Base-by-base conservation (phyloP, 805 yeast species). In the Danielia oregonensis region DNA sequence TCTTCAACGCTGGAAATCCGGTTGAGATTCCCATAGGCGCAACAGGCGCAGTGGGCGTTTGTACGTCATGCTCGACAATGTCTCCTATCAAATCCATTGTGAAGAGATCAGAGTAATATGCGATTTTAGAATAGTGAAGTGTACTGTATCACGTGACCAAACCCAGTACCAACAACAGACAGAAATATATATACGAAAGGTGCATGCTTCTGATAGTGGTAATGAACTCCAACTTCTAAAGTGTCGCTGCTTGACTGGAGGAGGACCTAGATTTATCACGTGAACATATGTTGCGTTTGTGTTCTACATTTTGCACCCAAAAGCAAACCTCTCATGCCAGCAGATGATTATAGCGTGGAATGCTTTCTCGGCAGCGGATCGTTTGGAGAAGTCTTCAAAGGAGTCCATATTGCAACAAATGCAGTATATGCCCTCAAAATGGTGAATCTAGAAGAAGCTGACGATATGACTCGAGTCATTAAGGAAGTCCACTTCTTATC, bases 371-470 rank as follows among this genome's bases (percentile, higher is more conserved):
- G 96, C 0, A 69, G 76, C 37, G 96, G 96, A 0, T 83, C 83
- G 45, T 86, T 86, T 65, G 96, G 96, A 11, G 91, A 85, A 52
- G 96, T 86, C 25, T 86, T 78, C 54, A 75, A 69, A 49, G 93
- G 87, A 28, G 36, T 24, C 5, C 40, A 30, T 44, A 26, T 30
- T 33, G 41, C 40, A 11, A 68, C 68, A 16, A 54, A 55, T 12
- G 49, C 61, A 15, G 51, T 72, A 2, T 89, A 86, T 18, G 98
- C 98, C 3, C 72, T 93, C n/a, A 91, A 91, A 57, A 81, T 86
- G 17, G 74, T 93, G 24, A 82, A 87, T 52, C 62, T 89, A 26
- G 97, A 93, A 40, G 79, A 79, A 22, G 68, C 84, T 3, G 79
- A 76, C 19, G 94, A 86, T 24, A 74, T 91, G 19, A 75, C 73